These are phyloP conservation scores for Lasiosphaeris hirsuta DNA, from an alignment of 495 filamentous ascomycete species.

Conservation along the genomic window DNA sequence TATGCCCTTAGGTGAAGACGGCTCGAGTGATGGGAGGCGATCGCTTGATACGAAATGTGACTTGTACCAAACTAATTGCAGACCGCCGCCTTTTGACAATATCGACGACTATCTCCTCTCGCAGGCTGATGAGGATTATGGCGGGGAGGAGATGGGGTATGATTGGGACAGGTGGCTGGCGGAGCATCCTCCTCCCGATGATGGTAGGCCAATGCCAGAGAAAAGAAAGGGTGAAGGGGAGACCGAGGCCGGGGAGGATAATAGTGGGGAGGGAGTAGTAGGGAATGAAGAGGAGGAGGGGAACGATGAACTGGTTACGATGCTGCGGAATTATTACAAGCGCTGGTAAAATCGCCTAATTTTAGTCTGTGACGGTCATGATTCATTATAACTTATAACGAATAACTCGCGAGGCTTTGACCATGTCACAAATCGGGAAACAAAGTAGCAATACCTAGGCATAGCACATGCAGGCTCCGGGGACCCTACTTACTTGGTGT, in stretches of 20 bases:
- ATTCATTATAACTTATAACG: too few species aligned
- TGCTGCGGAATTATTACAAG: conserved; percentile 19
- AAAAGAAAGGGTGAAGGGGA: background rate
- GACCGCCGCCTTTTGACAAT: background rate
- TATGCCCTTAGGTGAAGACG: background rate
- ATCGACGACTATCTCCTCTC: conserved; percentile 3
- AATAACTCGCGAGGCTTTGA: too few species aligned
- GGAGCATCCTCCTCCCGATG: background rate
- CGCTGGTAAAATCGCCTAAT: conserved; percentile 26
- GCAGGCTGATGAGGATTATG: conserved; percentile 3
- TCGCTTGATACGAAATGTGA: background rate
- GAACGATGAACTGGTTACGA: conserved; percentile 7
- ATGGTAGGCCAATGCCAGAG: background rate
- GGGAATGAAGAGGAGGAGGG: conserved; percentile 13
- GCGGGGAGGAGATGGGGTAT: conserved; percentile 7
- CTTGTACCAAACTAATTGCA: background rate
- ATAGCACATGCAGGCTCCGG: too few species aligned
- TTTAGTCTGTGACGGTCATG: too few species aligned
- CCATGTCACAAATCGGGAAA: too few species aligned
- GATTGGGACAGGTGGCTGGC: conserved; percentile 7
- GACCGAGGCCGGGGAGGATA: background rate
- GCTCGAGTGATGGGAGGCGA: too few species aligned
- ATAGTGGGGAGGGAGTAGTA: background rate
- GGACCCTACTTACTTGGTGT: too few species aligned
- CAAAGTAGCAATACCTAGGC: too few species aligned